Conservation (phyloP, 192 early-diverging fungal genomes). For the Pilaira anomala region DNA sequence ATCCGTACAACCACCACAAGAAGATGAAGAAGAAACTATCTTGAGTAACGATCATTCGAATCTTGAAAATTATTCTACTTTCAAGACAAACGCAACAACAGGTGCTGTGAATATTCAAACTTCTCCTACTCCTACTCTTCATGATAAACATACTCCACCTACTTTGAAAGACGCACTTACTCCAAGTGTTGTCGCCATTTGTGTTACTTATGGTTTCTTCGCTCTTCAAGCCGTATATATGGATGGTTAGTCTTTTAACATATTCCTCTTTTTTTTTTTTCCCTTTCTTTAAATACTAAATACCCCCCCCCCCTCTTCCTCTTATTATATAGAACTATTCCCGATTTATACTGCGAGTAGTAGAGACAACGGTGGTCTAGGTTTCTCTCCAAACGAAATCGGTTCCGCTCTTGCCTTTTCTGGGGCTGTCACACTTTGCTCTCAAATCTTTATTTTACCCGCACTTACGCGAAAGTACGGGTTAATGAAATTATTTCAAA, state of each 20-base stretch:
- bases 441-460: conserved; percentile 50
- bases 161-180: conserved; percentile 25
- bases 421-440: conserved; percentile 40
- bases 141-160: conserved; percentile 7
- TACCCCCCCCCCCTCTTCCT: not conserved
- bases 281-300: too few relatives aligned
- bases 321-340: conserved; percentile 10
- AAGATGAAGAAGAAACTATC: not conserved
- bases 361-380: conserved; percentile 47
- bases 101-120: not conserved
- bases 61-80: conserved; percentile 13
- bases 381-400: conserved; percentile 44
- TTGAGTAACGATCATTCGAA: not conserved
- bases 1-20: not conserved
- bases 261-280: not conserved
- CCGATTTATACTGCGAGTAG: conserved; percentile 22
- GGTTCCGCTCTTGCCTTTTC: conserved; percentile 49
- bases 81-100: not conserved
- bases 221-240: conserved; percentile 24
- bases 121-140: conserved; percentile 17
- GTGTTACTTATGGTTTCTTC: conserved; percentile 17
- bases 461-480: conserved; percentile 42
- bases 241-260: conserved; percentile 19
- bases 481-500: conserved; percentile 37
- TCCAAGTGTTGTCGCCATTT: conserved; percentile 20